Evolutionary conservation across 768 basidiomycete genomes (phyloP), one percentile per base, ranked within the genome.

Genomic region (Dioszegia hungarica): DNA sequence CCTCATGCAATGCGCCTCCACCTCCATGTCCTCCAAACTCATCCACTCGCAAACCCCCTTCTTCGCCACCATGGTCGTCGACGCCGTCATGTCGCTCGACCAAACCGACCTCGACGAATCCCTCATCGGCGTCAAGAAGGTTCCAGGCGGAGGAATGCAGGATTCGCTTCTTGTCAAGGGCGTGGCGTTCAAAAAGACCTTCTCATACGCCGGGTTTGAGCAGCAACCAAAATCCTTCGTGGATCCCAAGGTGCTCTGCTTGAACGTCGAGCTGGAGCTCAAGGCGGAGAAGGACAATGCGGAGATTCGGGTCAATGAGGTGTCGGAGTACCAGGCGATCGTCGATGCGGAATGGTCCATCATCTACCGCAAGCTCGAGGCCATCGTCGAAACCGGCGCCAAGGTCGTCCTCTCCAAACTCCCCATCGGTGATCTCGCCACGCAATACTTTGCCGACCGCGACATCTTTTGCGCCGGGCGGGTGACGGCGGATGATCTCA

Each of bases 261-360:
- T 99, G 55, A 99, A 99, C 73, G 94, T 99, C 63, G 95, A 99
- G 75, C 84, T 99, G 51, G 95, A 99, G 77, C 81, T 99, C 65
- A 99, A 99, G 78, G 95, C 95, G 0, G 95, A 99, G 79, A 93
- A 98, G 77, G 95, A 99, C 77, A 99, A 99, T 64, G 95, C 95
- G 2, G 95, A 99, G 78, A 90, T 99, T 38, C 85, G 95, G 33
- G 91, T 99, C 17, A 91, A 98, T 70, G 87, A 88, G 15, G 94
- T 99, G 24, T 87, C 91, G 17, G 95, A 99, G 73, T 99, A 99
- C 73, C 95, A 99, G 78, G 92, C 94, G 5, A 97, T 99, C 69
- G 95, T 99, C 51, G 92, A 99, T 75, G 95, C 95, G 11, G 95
- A 99, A 75, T 99, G 95, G 95, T 89, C 94, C 68, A 98, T 99